Conservation (phyloP, 2,329 filamentous ascomycete species). For the Diaporthe caulivora region DNA sequence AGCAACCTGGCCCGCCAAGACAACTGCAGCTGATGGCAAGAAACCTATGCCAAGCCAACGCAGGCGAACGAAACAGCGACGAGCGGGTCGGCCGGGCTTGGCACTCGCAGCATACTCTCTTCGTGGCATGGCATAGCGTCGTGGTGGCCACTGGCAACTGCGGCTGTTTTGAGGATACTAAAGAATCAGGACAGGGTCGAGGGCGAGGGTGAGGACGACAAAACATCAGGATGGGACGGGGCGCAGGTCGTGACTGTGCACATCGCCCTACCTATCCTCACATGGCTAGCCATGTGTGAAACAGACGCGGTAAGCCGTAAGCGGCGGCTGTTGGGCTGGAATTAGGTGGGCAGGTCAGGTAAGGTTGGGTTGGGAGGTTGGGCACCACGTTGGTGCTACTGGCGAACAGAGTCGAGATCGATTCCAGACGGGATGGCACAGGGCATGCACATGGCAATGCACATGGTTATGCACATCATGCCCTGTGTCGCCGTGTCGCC, state of each 20-base stretch:
- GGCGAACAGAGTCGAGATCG: slow-evolving; percentile 17
- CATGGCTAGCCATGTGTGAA: slow-evolving; percentile 27
- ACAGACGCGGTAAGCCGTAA: slow-evolving; percentile 26
- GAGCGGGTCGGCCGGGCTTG: slow-evolving; percentile 28
- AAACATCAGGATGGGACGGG: not conserved
- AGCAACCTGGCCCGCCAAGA: slow-evolving; percentile 21
- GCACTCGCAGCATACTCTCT: slow-evolving; percentile 23
- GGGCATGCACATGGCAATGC: slow-evolving; percentile 26
- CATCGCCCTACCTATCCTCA: slow-evolving; percentile 5
- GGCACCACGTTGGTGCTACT: slow-evolving; percentile 17
- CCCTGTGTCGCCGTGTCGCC: slow-evolving; percentile 12
- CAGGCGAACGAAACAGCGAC: slow-evolving; percentile 26
- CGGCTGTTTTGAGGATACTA: slow-evolving; percentile 1
- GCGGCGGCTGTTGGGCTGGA: slow-evolving; percentile 27
- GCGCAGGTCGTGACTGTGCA: not conserved
- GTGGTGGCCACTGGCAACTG: slow-evolving; percentile 14
- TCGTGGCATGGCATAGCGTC: slow-evolving; percentile 18
- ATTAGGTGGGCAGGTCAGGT: not conserved
- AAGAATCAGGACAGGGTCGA: not conserved
- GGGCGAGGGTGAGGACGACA: slow-evolving; percentile 12
- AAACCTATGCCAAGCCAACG: slow-evolving; percentile 23
- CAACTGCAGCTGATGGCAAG: slow-evolving; percentile 18
- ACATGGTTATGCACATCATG: slow-evolving; percentile 31
- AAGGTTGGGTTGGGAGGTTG: slow-evolving; percentile 10
- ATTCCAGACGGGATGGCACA: slow-evolving; percentile 28